Evolutionary conservation across 495 filamentous ascomycete genomes (phyloP).

Genomic region (Chaetomidium leptoderma): DNA sequence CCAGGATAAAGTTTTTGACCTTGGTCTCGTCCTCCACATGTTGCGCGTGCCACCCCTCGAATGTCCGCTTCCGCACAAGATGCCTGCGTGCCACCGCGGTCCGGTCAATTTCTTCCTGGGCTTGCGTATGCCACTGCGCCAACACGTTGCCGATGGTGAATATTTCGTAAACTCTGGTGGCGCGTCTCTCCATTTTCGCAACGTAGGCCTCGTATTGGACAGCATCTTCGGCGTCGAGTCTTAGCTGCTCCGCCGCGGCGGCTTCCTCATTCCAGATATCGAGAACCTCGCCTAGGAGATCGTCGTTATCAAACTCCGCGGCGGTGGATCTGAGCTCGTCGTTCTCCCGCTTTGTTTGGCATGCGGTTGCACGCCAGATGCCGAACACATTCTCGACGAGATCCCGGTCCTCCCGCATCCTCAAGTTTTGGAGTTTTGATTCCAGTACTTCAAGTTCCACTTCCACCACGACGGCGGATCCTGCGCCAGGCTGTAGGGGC

Average conservation of each 20-base stretch:
- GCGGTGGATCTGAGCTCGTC: constrained; percentile 12
- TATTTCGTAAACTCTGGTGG: constrained; percentile 29
- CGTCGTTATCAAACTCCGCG: constrained; percentile 22
- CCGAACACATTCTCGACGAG: constrained; percentile 18
- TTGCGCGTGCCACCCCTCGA: constrained; percentile 72
- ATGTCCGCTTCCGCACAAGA: constrained; percentile 67
- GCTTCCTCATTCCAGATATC: constrained; percentile 28
- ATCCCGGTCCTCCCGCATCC: constrained; percentile 8
- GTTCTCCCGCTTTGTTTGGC: constrained; percentile 8
- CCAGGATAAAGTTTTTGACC: constrained; percentile 59
- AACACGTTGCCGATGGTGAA: constrained; percentile 24
- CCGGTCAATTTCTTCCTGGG: constrained; percentile 34
- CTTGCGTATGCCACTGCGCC: constrained; percentile 23
- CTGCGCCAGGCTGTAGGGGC: constrained; percentile 7
- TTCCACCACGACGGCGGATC: neutral
- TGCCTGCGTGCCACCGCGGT: constrained; percentile 62
- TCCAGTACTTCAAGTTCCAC: constrained; percentile 19
- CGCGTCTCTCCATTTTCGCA: constrained; percentile 30
- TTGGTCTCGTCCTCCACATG: constrained; percentile 71
- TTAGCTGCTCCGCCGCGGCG: constrained; percentile 6
- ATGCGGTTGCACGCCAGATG: constrained; percentile 19
- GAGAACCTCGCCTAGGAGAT: constrained; percentile 24
- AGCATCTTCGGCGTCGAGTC: constrained; percentile 18
- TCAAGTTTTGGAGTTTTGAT: constrained; percentile 19
- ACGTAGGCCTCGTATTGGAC: constrained; percentile 24